Evolutionary conservation across 305 asterid species (phyloP), one percentile per base, ranked within the genome.

Genomic region (Rubia peregrina): DNA sequence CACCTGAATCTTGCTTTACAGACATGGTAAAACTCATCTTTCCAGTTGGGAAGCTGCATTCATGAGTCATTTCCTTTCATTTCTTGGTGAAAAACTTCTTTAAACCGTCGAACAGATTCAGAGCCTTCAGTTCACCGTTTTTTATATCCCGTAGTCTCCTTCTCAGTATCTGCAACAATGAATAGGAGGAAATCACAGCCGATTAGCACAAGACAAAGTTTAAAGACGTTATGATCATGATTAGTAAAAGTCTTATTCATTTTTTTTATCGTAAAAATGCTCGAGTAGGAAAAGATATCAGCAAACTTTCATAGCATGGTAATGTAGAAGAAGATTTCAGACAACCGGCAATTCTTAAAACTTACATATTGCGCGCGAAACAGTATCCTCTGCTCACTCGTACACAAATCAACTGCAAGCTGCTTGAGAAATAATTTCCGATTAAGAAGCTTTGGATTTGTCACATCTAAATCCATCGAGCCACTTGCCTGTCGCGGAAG

Each of bases 351-450:
- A n/a, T n/a, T 60, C 42, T 59, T 26, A 26, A 22, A 13, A 10
- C 95, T 89, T 81, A 93, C 98, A 75, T 91, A 93, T 89, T 93
- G 98, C 41, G 97, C 84, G 24, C 97, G 97, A 62, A 85, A 93
- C 71, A 93, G 83, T 71, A 93, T 93, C 86, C 95, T 86, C 68
- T 83, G 84, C 46, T 93, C 97, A 65, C 95, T 93, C 5, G 86
- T 84, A 69, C 96, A 86, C 74, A 93, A 78, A 74, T 90, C 98
- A 72, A 93, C 92, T 0, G 98, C 98, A 4, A 93, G 88, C 83
- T 93, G 95, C 81, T 93, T 93, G 83, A 93, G 79, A 83, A 93
- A 93, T 81, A 83, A 40, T 78, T 88, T 93, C 19, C 98, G 81
- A 80, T 93, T 93, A 74, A 93, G 80, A 60, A 86, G 88, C 88